These are phyloP conservation scores for Fonsecaea nubica DNA, from an alignment of 2,329 filamentous ascomycete genomes.

Conservation along the genomic window DNA sequence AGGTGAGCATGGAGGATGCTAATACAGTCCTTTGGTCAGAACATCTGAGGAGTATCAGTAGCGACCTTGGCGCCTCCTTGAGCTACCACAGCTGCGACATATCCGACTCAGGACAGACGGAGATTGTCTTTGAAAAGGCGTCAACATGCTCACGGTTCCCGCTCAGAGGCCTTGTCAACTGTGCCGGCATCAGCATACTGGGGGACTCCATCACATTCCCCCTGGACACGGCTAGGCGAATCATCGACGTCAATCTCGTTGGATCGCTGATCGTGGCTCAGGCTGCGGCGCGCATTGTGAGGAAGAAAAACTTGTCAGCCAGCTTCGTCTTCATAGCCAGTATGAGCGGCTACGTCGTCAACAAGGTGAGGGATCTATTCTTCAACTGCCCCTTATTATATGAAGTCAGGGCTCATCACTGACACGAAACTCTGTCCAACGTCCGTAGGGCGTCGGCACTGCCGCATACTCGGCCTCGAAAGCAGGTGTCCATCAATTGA, in stretches of 20 bases:
- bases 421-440: neutral
- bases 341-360: conserved; percentile 79
- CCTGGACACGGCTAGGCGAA: conserved; percentile 61
- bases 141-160: conserved; percentile 43
- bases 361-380: conserved; percentile 45
- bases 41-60: neutral
- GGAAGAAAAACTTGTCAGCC: conserved; percentile 51
- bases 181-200: conserved; percentile 13
- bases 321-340: conserved; percentile 79
- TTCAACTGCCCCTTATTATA: too few relatives aligned
- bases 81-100: conserved; percentile 18
- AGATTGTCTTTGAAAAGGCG: conserved; percentile 1
- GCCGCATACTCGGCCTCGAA: conserved; percentile 75
- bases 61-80: neutral
- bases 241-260: conserved; percentile 70
- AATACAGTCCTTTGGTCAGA: too few relatives aligned
- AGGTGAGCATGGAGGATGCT: too few relatives aligned
- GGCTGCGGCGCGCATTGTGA: conserved; percentile 32
- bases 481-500: conserved; percentile 69
- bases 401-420: too few relatives aligned
- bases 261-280: conserved; percentile 65
- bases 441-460: conserved; percentile 1
- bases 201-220: conserved; percentile 56
- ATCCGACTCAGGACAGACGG: neutral
- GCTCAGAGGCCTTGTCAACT: conserved; percentile 23